A percentile compares a stretch with the other conserved stretches of the same genome.
phyloP scores from a whole-genome alignment of 108 stramenopile species.

The Poteriospumella lacustris region DNA sequence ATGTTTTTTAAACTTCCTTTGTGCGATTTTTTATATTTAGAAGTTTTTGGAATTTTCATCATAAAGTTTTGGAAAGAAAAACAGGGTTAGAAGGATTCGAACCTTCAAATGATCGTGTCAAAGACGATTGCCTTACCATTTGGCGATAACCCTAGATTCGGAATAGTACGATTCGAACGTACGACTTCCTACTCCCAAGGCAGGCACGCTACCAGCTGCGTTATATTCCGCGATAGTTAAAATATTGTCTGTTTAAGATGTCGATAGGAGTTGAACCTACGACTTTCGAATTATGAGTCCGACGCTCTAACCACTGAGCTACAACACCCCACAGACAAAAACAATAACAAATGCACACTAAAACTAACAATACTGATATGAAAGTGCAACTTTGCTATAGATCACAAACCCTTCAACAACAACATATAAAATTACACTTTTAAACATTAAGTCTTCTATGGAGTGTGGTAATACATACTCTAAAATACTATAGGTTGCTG shows the following conservation, averaged over 20 bases:
- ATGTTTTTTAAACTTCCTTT: constrained; percentile 3
- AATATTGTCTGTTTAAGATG: constrained; percentile 9
- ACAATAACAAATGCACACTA: constrained; percentile 8
- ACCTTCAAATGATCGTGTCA: constrained; percentile 7
- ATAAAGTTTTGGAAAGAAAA: constrained; percentile 9
- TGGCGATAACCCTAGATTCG: constrained; percentile 6
- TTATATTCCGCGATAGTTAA: constrained; percentile 8
- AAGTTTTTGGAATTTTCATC: constrained; percentile 9
- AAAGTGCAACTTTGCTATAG: constrained; percentile 2
- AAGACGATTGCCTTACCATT: constrained; percentile 7
- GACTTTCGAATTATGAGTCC: too few relatives aligned
- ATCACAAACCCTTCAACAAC: constrained; percentile 7
- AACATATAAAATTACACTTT: constrained; percentile 9
- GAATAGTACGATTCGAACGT: constrained; percentile 7
- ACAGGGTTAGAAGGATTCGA: constrained; percentile 7
- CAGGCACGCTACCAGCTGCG: constrained; percentile 5
- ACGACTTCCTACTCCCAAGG: constrained; percentile 6
- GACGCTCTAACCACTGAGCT: constrained; percentile 6
- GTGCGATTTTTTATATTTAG: constrained; percentile 9
- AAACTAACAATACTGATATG: constrained; percentile 3
- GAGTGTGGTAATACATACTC: constrained; percentile 7
- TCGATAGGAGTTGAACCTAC: constrained; percentile 7
- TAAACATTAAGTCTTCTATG: constrained; percentile 9
- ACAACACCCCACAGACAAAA: constrained; percentile 2
- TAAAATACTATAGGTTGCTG: constrained; percentile 8